Conservation (phyloP, 768 basidiomycete genomes). For the Pleurotus citrinopileatus region DNA sequence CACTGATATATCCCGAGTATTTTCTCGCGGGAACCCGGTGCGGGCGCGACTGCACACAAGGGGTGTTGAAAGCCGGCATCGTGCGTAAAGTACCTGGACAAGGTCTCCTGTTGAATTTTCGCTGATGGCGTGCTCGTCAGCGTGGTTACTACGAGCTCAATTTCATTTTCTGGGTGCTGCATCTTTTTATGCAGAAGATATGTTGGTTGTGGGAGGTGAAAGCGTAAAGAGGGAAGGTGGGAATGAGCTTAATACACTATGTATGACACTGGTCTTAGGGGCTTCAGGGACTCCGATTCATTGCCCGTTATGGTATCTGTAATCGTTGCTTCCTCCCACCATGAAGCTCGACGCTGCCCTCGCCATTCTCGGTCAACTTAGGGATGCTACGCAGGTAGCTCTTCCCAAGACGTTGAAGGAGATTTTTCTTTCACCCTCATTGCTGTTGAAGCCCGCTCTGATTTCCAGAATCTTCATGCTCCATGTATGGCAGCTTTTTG, state of each 20-base stretch:
- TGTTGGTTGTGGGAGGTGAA: not conserved
- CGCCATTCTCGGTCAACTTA: slow-evolving; percentile 40
- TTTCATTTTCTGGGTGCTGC: slow-evolving; percentile 56
- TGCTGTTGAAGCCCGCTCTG: slow-evolving; percentile 41
- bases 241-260: too few species aligned
- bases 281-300: not conserved
- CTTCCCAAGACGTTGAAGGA: slow-evolving; percentile 44
- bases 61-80: slow-evolving; percentile 63
- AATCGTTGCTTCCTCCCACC: slow-evolving; percentile 1
- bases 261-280: too few species aligned
- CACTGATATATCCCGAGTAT: slow-evolving; percentile 60
- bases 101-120: slow-evolving; percentile 42
- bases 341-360: slow-evolving; percentile 51
- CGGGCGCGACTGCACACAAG: slow-evolving; percentile 44
- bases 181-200: slow-evolving; percentile 25
- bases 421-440: slow-evolving; percentile 34
- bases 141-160: slow-evolving; percentile 37
- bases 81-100: slow-evolving; percentile 47
- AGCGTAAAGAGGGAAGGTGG: not conserved
- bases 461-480: slow-evolving; percentile 58
- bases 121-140: slow-evolving; percentile 48
- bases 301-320: not conserved
- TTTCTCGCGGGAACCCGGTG: slow-evolving; percentile 48
- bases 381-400: slow-evolving; percentile 31
- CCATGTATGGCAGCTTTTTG: slow-evolving; percentile 53